Base-by-base conservation (phyloP, 2,329 filamentous ascomycete species). In the Trichoderma breve region DNA sequence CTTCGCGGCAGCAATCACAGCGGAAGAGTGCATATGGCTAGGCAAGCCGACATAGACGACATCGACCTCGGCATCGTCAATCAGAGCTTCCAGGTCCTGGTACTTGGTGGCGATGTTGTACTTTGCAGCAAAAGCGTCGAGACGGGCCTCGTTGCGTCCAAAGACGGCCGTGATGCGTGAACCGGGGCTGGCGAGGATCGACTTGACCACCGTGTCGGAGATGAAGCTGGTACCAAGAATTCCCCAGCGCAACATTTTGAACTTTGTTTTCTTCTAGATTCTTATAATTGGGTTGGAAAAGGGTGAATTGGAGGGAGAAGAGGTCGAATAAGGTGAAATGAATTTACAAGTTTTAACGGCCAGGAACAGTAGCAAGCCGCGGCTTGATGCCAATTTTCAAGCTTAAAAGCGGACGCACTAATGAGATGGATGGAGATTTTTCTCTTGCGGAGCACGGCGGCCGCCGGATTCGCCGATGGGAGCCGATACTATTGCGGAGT, bases 211-310 rank as follows among this genome's bases (percentile, higher is more conserved):
- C 6, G 74, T 74, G 68, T 78, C 66, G 15, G 76, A 77, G 76
- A 78, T 78, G 77, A 78, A 78, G 74, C 77, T 77, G 39, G 77
- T 78, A 39, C 77, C 77, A 51, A 78, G 74, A 39, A 78, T 76
- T 32, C 73, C 77, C 77, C 77, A 78, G 71, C 77, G 77, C 72
- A 77, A 60, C 75, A 76, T 76, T 58, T 53, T 71, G 36, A 26
- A 12, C 1, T 26, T 2, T 21, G 4, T 30, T 2, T 51, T 26
- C 8, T 34, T 34, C 14, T 47, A 21, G 4, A 14, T 18, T 14
- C 4, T 34, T 60, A 14, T 21, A 5, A 24, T 26, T 15, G 15
- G 8, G 11, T 12, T 0, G 0, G 1, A 28, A 39, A 5, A 6
- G 7, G 9, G 21, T 8, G n/a, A 51, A 7, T 61, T 36, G 15